Base-by-base conservation (phyloP, 164 flowering plant species). In the Magnolia sinica region DNA sequence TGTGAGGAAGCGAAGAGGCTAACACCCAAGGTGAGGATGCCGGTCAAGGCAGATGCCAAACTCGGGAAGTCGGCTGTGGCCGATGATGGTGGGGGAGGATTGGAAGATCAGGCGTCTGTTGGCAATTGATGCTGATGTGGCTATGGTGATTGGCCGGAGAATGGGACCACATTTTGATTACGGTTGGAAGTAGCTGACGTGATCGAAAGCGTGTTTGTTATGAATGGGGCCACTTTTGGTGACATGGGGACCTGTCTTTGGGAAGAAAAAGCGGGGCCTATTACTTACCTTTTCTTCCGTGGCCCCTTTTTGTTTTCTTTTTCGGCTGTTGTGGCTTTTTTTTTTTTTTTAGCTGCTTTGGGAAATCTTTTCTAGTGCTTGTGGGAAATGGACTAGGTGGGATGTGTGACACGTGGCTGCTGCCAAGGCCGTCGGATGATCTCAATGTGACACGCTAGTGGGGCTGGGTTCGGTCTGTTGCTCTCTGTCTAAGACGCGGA, bases 1-100 rank as follows among this genome's bases (percentile, higher is more conserved):
- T 18, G 81, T 0, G 96, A 95, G 64, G 97, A 92, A 82, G 96
- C 84, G 10, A 95, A 91, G 85, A 84, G 64, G 75, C 81, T 92
- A 14, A 81, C 89, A 22, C 88, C 94, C 3, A 92, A 88, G 86
- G 84, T 77, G 24, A 87, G 85, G 78, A 83, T 89, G 75, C 81
- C 91, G 1, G 81, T 76, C n/a, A 65, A 24, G 49, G 85, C 81
- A 7, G 91, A 88, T 29, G 63, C 70, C 64, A 90, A 87, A 77
- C 76, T 82, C 14, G 70, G 71, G 49, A 68, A 68, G 71, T 19
- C n/a, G 50, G n/a, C 50, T 27, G 49, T n/a, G 4, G 71, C 7
- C 2, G 51, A 11, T 13, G 71, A 68, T 8, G 71, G 19, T 16
- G n/a, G 49, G 7, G 18, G 71, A 24, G 49, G 19, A 52, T 16